Percentiles rank a stretch among this genome's conserved stretches.
phyloP scores from a whole-genome alignment of 257 asterid genomes.

The Solanum stenotomum region DNA sequence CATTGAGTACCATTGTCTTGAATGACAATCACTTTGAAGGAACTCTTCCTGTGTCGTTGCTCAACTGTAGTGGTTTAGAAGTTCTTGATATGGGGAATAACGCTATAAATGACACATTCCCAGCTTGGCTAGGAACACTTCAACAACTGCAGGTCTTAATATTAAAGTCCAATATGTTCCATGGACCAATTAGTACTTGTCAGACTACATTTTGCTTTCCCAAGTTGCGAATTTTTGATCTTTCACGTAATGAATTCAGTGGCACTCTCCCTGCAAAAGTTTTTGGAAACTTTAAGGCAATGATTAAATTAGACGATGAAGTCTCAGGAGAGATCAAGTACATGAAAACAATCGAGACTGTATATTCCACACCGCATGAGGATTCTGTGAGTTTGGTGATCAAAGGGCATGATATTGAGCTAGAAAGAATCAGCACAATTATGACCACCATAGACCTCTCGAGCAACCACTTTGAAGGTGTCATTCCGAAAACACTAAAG shows the following conservation, averaged over 20 bases:
- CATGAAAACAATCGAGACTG: background rate
- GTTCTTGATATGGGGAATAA: too few relatives aligned
- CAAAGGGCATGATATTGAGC: background rate
- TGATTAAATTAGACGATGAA: background rate
- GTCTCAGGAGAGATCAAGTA: background rate
- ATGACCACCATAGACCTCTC: too few relatives aligned
- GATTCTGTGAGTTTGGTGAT: background rate
- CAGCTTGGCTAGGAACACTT: background rate
- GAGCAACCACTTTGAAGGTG: background rate
- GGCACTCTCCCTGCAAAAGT: background rate
- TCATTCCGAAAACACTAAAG: background rate
- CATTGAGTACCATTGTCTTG: background rate
- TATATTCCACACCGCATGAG: too few relatives aligned
- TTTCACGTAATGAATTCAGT: too few relatives aligned
- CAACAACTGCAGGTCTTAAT: background rate
- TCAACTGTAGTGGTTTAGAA: background rate
- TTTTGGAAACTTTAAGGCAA: background rate
- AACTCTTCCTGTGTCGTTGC: background rate
- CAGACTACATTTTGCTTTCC: too few relatives aligned
- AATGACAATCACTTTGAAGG: background rate
- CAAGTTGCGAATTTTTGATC: too few relatives aligned
- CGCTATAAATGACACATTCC: too few relatives aligned
- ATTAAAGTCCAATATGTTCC: background rate
- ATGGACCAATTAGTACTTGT: too few relatives aligned
- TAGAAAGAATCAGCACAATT: background rate